These are phyloP conservation scores for Trichosanthes truncata DNA, from an alignment of 306 rosid genomes.

Conservation along the genomic window DNA sequence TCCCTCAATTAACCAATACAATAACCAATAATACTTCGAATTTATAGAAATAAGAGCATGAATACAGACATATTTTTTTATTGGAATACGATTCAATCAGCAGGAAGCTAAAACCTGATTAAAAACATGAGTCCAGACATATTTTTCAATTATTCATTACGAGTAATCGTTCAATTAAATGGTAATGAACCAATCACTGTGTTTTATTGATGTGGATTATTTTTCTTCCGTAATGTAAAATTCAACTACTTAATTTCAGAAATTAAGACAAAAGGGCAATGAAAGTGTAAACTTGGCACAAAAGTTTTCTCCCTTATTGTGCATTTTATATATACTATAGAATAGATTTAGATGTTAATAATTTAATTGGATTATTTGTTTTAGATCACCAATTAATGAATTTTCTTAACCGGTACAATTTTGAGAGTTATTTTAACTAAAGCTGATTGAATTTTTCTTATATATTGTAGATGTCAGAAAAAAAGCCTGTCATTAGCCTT, in stretches of 20 bases:
- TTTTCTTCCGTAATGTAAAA: too few relatives aligned
- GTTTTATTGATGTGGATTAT: too few relatives aligned
- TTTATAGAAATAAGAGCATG: too few relatives aligned
- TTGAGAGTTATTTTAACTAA: neutral
- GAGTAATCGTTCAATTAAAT: too few relatives aligned
- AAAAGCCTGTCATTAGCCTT: conserved; percentile 44
- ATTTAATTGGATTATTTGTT: neutral
- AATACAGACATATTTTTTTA: too few relatives aligned
- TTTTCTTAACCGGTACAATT: neutral
- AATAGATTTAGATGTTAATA: neutral
- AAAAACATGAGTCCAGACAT: neutral
- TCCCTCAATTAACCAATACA: neutral
- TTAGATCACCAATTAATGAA: neutral
- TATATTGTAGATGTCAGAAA: conserved; percentile 30
- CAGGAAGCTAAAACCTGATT: too few relatives aligned
- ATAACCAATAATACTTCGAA: too few relatives aligned
- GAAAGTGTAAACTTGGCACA: too few relatives aligned
- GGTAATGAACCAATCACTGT: neutral
- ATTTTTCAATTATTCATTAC: neutral
- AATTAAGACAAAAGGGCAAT: too few relatives aligned
- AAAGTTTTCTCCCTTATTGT: too few relatives aligned
- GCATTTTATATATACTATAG: neutral
- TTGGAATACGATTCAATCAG: too few relatives aligned
- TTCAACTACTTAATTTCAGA: too few relatives aligned
- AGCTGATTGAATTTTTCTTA: neutral